Conservation (phyloP, 768 basidiomycete genomes). For the Collybiopsis confluens region DNA sequence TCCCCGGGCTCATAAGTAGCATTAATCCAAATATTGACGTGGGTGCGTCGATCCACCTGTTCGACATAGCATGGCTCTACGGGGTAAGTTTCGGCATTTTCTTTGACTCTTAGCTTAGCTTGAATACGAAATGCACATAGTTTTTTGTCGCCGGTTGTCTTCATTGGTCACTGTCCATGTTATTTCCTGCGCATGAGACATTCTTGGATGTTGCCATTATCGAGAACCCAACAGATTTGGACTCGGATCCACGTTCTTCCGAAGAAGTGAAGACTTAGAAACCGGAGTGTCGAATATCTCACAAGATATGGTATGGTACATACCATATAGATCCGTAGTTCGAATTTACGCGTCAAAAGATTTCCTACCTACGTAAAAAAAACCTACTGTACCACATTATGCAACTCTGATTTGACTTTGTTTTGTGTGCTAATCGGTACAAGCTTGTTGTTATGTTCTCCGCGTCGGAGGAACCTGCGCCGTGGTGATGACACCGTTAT, state of each 20-base stretch:
- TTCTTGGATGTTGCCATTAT: slow-evolving; percentile 25
- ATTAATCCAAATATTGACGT: slow-evolving; percentile 66
- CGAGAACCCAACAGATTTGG: slow-evolving; percentile 11
- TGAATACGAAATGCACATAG: slow-evolving; percentile 15
- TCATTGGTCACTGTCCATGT: slow-evolving; percentile 32
- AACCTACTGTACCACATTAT: no score
- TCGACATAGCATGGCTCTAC: slow-evolving; percentile 74
- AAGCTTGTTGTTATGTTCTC: no score
- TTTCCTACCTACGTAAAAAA: no score
- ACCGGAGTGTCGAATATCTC: no score
- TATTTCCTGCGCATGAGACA: slow-evolving; percentile 39
- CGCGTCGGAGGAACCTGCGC: no score
- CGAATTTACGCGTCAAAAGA: no score
- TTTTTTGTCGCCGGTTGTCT: slow-evolving; percentile 32
- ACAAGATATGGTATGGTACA: no score
- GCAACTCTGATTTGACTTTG: no score
- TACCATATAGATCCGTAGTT: no score
- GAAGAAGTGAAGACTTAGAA: background rate
- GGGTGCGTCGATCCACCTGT: slow-evolving; percentile 52
- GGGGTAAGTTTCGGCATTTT: slow-evolving; percentile 53
- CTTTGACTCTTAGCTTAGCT: background rate
- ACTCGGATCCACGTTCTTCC: background rate
- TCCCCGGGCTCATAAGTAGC: slow-evolving; percentile 75
- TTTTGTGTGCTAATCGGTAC: no score
- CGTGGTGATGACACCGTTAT: no score